These are phyloP conservation scores for Coemansia sp. DNA, from an alignment of 192 early-diverging fungal genomes.

Conservation along the genomic window DNA sequence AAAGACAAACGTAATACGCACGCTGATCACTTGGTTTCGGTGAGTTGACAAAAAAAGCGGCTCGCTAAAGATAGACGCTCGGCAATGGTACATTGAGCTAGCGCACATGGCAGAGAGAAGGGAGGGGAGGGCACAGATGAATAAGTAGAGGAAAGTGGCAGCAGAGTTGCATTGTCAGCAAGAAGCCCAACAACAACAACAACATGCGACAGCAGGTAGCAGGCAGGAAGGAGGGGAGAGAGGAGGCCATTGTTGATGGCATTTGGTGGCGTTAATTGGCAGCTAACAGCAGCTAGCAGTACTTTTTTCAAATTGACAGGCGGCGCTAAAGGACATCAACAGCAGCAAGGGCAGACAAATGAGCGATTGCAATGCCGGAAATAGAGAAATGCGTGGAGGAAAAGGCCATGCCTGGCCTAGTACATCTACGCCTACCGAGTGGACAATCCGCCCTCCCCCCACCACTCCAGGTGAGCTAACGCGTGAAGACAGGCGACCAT, in stretches of 20 bases:
- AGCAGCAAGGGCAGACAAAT: neutral
- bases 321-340: neutral
- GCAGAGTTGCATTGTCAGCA: neutral
- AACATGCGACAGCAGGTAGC: neutral
- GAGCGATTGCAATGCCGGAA: neutral
- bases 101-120: neutral
- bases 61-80: neutral
- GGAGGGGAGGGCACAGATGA: neutral
- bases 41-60: neutral
- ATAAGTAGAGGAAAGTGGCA: neutral
- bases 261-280: conserved; percentile 1
- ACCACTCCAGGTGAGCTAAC: neutral
- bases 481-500: neutral
- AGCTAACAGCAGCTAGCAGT: neutral
- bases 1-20: neutral
- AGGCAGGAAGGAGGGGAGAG: neutral
- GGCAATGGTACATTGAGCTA: neutral
- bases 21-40: neutral
- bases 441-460: conserved; percentile 1
- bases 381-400: too few relatives aligned
- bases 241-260: conserved; percentile 3
- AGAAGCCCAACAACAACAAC: neutral
- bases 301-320: neutral
- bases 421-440: too few relatives aligned
- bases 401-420: neutral